Evolutionary conservation across 2,329 filamentous ascomycete genomes (phyloP).

Genomic region (Alternaria alternata): DNA sequence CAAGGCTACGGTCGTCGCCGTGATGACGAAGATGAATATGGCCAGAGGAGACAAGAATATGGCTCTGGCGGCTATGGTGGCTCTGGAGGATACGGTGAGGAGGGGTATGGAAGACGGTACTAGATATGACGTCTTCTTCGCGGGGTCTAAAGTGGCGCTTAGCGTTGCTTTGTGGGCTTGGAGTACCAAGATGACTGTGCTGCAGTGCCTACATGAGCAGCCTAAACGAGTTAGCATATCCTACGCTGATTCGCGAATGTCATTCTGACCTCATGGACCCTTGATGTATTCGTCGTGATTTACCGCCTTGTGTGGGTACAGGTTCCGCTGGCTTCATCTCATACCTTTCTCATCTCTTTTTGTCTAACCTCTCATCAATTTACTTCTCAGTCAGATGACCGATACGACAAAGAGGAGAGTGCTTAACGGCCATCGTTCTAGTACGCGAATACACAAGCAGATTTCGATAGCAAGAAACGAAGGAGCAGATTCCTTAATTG

Average conservation of each 20-base stretch:
- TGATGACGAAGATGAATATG: conserved; percentile 26
- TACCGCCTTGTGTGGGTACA: neutral
- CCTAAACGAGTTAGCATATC: neutral
- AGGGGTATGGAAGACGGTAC: conserved; percentile 32
- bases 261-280: neutral
- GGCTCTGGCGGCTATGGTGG: conserved; percentile 21
- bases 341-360: neutral
- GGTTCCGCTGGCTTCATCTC: neutral
- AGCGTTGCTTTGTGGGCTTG: neutral
- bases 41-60: conserved; percentile 26
- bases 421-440: neutral
- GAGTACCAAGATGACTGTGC: conserved; percentile 10
- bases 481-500: neutral
- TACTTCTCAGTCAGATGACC: neutral
- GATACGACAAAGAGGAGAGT: neutral
- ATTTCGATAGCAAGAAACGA: neutral
- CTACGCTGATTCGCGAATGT: neutral
- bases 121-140: conserved; percentile 10
- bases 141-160: neutral
- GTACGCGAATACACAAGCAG: neutral
- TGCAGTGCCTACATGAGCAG: conserved; percentile 1
- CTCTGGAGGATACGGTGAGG: conserved; percentile 24
- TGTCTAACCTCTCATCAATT: neutral
- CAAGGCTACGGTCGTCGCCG: conserved; percentile 16
- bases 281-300: neutral